These are phyloP conservation scores for Ambrosia hybrid DNA, from an alignment of 140 eudicot genomes.

Conservation along the genomic window DNA sequence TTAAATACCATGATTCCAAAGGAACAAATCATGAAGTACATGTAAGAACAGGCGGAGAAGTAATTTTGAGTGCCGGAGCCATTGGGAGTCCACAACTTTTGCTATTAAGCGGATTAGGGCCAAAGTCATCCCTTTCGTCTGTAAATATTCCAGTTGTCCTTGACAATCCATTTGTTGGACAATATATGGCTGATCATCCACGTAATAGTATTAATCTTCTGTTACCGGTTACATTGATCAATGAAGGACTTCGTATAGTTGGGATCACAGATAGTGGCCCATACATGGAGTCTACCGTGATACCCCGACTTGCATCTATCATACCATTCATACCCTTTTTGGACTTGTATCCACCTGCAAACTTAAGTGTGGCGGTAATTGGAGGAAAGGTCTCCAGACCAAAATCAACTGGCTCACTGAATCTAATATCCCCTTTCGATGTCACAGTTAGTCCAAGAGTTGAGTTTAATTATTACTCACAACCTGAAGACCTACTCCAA, in stretches of 20 bases:
- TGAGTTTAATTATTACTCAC: conserved; percentile 37
- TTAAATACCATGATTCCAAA: conserved; percentile 36
- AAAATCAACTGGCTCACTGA: conserved; percentile 33
- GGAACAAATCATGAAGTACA: conserved; percentile 32
- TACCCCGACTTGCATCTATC: conserved; percentile 21
- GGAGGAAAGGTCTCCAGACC: conserved; percentile 31
- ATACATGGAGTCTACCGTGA: conserved; percentile 20
- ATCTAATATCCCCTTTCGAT: conserved; percentile 17
- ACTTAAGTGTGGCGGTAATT: conserved; percentile 20
- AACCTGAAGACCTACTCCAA: conserved; percentile 13
- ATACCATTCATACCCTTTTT: conserved; percentile 24
- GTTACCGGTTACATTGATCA: conserved; percentile 17
- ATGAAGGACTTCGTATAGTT: conserved; percentile 21
- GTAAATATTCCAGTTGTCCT: conserved; percentile 36
- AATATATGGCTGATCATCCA: conserved; percentile 49
- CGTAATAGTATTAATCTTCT: conserved; percentile 12
- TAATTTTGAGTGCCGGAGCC: conserved; percentile 47
- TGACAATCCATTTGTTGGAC: conserved; percentile 40
- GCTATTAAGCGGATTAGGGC: conserved; percentile 49
- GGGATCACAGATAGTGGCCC: conserved; percentile 27
- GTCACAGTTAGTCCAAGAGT: conserved; percentile 33
- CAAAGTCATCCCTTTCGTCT: conserved; percentile 25
- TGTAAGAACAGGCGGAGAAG: conserved; percentile 31
- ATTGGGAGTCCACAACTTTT: conserved; percentile 61
- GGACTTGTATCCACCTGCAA: conserved; percentile 17